Conservation (phyloP, 306 rosid genomes). For the Amphicarpaea edgeworthii region DNA sequence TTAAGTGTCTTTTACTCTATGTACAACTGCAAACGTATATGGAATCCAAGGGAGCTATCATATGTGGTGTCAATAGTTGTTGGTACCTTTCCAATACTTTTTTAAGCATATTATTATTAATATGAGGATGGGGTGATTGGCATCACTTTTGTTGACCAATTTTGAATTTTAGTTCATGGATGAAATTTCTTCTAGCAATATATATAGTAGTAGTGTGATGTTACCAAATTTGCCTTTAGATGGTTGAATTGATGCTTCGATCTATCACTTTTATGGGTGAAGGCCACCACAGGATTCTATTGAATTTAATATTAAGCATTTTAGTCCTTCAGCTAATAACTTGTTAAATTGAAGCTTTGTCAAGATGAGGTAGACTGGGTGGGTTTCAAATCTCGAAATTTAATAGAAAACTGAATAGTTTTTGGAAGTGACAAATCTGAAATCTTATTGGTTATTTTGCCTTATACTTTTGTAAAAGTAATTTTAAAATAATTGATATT, state of each 20-base stretch:
- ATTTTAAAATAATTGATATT: too few species aligned
- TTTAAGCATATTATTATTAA: conserved; percentile 28
- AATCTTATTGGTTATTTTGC: too few species aligned
- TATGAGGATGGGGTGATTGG: conserved; percentile 44
- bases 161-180: conserved; percentile 16
- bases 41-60: conserved; percentile 65
- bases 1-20: conserved; percentile 41
- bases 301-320: background rate
- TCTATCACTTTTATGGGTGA: background rate
- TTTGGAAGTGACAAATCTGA: too few species aligned
- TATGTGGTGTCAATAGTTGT: conserved; percentile 45
- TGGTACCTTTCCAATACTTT: conserved; percentile 47
- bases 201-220: background rate
- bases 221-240: conserved; percentile 10
- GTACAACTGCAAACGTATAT: conserved; percentile 43
- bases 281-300: conserved; percentile 3
- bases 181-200: conserved; percentile 6
- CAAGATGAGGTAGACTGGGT: too few species aligned
- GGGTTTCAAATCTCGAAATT: too few species aligned
- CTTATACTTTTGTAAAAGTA: too few species aligned
- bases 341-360: too few species aligned
- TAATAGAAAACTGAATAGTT: too few species aligned
- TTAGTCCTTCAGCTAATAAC: background rate
- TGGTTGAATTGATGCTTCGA: background rate
- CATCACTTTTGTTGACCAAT: conserved; percentile 40